Conservation (phyloP, 345 rosid genomes). For the Litchi chinensis region DNA sequence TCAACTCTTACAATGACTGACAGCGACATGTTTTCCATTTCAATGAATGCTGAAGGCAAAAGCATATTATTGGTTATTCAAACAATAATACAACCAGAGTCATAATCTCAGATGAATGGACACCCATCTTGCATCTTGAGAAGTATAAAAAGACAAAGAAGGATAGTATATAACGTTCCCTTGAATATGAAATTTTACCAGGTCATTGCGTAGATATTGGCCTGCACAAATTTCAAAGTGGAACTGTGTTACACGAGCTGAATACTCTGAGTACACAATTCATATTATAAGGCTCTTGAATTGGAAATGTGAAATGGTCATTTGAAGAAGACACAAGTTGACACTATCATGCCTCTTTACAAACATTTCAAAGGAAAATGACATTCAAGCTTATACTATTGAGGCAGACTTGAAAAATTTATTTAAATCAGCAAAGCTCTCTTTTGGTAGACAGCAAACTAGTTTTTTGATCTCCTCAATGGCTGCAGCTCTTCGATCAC, state of each 20-base stretch:
- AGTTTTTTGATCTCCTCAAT: too few species aligned
- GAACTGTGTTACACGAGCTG: too few species aligned
- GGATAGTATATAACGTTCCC: too few species aligned
- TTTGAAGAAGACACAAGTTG: neutral
- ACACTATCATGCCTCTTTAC: neutral
- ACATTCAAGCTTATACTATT: neutral
- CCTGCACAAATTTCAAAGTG: neutral
- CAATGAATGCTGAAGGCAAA: neutral
- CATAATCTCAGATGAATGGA: too few species aligned
- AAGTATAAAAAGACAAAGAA: too few species aligned
- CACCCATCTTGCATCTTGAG: too few species aligned
- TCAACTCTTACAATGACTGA: neutral
- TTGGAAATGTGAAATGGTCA: too few species aligned
- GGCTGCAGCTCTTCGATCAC: slow-evolving; percentile 3
- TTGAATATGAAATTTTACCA: neutral
- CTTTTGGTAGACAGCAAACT: too few species aligned
- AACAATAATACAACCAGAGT: too few species aligned
- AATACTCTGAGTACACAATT: too few species aligned
- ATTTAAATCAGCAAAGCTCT: neutral
- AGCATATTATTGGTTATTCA: too few species aligned
- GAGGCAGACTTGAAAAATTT: neutral
- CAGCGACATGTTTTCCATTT: neutral
- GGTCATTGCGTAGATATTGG: neutral
- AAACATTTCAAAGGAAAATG: neutral
- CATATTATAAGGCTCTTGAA: too few species aligned